These are phyloP conservation scores for Mimosa bimucronata DNA, from an alignment of 306 rosid genomes.

Conservation along the genomic window DNA sequence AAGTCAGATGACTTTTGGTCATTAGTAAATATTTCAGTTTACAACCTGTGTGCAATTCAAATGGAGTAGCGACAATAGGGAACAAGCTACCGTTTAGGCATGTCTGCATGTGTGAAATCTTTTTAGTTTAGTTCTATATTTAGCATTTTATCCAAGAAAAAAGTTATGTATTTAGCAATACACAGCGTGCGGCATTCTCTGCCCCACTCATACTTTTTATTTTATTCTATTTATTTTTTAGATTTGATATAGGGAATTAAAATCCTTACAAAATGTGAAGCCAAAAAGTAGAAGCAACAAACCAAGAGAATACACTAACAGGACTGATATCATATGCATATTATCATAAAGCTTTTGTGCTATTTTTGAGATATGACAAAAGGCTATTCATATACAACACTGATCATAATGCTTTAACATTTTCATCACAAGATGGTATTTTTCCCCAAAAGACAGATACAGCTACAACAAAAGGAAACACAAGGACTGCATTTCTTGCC, in stretches of 20 bases:
- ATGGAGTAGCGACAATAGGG: neutral
- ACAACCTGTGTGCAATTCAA: neutral
- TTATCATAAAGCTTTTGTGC: neutral
- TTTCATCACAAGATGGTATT: neutral
- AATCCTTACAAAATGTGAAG: neutral
- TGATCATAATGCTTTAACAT: neutral
- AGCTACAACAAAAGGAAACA: too few species aligned
- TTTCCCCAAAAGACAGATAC: conserved; percentile 11
- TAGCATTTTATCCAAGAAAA: too few species aligned
- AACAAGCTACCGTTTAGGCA: neutral
- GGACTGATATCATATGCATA: neutral
- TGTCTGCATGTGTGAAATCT: neutral
- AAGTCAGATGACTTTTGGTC: conserved; percentile 46
- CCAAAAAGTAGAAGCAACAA: neutral
- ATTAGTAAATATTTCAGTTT: conserved; percentile 5
- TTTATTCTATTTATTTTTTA: neutral
- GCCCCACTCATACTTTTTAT: too few species aligned
- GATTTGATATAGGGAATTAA: neutral
- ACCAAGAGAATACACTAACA: neutral
- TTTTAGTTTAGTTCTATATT: neutral
- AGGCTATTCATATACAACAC: neutral
- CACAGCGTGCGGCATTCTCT: neutral
- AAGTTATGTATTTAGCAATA: too few species aligned
- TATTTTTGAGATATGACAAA: neutral
- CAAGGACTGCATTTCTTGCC: neutral